Base-by-base conservation (phyloP, 2,329 filamentous ascomycete genomes). In the Xylariales sp. region DNA sequence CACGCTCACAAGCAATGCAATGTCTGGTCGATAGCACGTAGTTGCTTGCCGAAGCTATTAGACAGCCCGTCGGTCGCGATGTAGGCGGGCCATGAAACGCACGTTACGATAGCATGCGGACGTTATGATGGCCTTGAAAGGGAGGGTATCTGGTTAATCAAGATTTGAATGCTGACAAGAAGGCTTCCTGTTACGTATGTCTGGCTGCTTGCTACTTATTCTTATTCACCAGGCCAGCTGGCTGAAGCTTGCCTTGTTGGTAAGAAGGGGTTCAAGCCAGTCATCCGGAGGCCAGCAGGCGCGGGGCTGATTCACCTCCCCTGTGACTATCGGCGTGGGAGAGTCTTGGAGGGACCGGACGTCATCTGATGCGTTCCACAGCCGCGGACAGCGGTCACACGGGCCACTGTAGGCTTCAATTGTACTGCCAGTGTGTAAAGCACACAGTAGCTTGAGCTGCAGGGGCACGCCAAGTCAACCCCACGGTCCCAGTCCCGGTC, bases 341-440 rank as follows among this genome's bases (percentile, higher is more conserved):
- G 24, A 27, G 24, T 27, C 24, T 8, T 27, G 7, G 8, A n/a
- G 31, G 16, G 8, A 22, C 11, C n/a, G 29, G 15, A 45, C 43
- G 43, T 45, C 43, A 45, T 45, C 42, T 42, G 43, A 38, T 19
- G 15, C 15, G 40, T 34, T 28, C 14, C n/a, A n/a, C n/a, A 10
- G 34, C 27, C 11, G 28, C 25, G 25, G 25, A 38, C 34, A 38
- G 8, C n/a, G n/a, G 24, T 8, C 8, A 8, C 24, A 27, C 24
- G n/a, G 24, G 24, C 8, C 7, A n/a, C 24, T n/a, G n/a, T 27
- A 8, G 24, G 24, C n/a, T n/a, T 8, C 24, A 8, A 8, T 8
- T 27, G 24, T 8, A 8, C 7, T 8, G 24, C 24, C 24, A 27
- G n/a, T 8, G 24, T 27, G n/a, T n/a, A 27, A n/a, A 8, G n/a